phyloP scores from a whole-genome alignment of 129 eudicot genomes.

The Cynara cardunculus region DNA sequence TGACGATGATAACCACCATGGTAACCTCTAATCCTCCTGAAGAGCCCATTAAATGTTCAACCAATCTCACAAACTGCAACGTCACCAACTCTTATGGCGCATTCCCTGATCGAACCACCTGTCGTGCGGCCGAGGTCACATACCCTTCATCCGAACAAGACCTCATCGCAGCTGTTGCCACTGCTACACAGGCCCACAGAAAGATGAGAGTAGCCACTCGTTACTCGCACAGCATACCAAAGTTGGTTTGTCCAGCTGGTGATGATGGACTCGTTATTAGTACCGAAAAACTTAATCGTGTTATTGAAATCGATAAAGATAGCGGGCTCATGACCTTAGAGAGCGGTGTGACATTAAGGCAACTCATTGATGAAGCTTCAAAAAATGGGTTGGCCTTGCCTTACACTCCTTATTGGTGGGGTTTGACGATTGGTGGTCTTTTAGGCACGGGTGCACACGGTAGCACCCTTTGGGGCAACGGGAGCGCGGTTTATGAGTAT shows the following conservation, averaged over 20 bases:
- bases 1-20: background rate
- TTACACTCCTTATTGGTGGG: constrained; percentile 87
- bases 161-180: constrained; percentile 46
- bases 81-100: constrained; percentile 69
- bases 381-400: constrained; percentile 59
- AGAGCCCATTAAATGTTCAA: constrained; percentile 51
- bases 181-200: constrained; percentile 35
- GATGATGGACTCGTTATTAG: constrained; percentile 68
- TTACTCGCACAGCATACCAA: constrained; percentile 68
- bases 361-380: constrained; percentile 62
- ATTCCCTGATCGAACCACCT: constrained; percentile 67
- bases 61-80: constrained; percentile 47
- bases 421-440: constrained; percentile 80
- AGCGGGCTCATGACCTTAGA: constrained; percentile 45
- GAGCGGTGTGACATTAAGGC: constrained; percentile 60
- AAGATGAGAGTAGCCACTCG: constrained; percentile 73
- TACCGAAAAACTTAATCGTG: constrained; percentile 48
- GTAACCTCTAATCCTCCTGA: constrained; percentile 44
- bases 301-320: constrained; percentile 27
- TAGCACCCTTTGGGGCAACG: constrained; percentile 76
- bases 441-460: constrained; percentile 90
- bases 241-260: constrained; percentile 66
- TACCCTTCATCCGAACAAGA: constrained; percentile 70
- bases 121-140: constrained; percentile 51
- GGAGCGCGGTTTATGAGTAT: constrained; percentile 68